Evolutionary conservation across 352 stramenopile genomes (phyloP), one percentile per base, ranked within the genome.

Genomic region (Globisporangium echinulatum): DNA sequence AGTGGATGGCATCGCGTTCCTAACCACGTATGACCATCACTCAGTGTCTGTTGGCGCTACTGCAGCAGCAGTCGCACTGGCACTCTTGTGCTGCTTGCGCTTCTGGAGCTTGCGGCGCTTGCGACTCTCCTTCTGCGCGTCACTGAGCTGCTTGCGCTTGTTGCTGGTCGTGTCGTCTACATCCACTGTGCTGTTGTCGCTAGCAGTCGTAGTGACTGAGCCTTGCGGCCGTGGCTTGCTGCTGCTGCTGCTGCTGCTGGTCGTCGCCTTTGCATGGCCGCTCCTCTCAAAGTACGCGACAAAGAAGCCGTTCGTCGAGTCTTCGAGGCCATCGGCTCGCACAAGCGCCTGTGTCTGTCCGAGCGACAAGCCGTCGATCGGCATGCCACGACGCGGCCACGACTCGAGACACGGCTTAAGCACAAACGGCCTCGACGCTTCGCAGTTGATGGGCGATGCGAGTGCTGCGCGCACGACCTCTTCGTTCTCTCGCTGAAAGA

Each of bases 241-340:
- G n/a, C n/a, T n/a, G n/a, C n/a, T 52, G 43, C 44, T n/a, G 14
- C 5, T 63, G 25, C 3, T 15, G 37, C 8, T 33, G 13, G 33
- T 17, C 49, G 61, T 57, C 56, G 36, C 49, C 15, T 47, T 51
- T 59, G 33, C 49, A 25, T 25, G 19, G 19, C 19, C 19, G 5
- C 62, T 54, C 5, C 94, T 82, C 61, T 97, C 90, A 71, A 99
- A 98, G 70, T 97, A 97, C 38, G 88, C 82, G 5, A 99, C 94
- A 65, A 99, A 99, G 70, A 99, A 99, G 19, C 96, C 96, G 70
- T 98, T 98, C 4, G 95, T 98, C 48, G 80, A 85, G 71, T 98
- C 92, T 52, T 97, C 91, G 44, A 95, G 77, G 1, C 86, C 81
- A 70, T 98, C 85, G 9, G 90, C 93, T 33, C 96, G 81, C 53